Base-by-base conservation (phyloP, 1,284 basidiomycete species). In the Naganishia sp. region DNA sequence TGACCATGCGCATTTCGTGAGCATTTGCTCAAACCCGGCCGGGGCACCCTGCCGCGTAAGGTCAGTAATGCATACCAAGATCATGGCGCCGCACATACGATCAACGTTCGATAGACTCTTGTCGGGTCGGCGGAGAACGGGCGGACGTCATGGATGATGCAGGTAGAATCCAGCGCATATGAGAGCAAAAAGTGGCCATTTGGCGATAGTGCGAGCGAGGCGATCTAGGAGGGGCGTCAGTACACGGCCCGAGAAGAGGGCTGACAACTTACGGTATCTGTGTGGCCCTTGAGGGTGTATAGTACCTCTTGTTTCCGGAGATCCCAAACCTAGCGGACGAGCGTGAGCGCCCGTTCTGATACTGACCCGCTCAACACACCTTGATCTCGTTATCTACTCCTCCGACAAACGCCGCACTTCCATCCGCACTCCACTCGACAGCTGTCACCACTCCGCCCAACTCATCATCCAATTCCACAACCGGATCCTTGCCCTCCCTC, bases 371-470 rank as follows among this genome's bases (percentile, higher is more conserved):
- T n/a, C 23, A 23, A 83, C 88, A 70, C 75, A 93, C 93, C 77
- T 95, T 92, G 70, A 96, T 88, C 77, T 92, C 90, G 72, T 97
- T 97, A 79, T 96, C 94, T 72, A 97, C 79, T 7, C 90, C 92
- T 10, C 88, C 92, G n/a, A 90, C 86, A 72, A 90, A 96, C 65
- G 94, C 83, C 70, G 86, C 89, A 69, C 89, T 84, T 0, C 90
- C 94, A 74, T 96, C 93, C 46, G 86, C 86, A 72, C 90, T 89
- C 92, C 92, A 96, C 74, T 89, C 90, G 0, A 95, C 92, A 0
- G 89, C 84, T n/a, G 93, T 96, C 33, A 92, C 89, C 0, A 94
- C 93, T 74, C 90, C 77, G 68, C 79, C 78, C 48, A 75, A 90
- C 2, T 90, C 90, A 54, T 95, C 76, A 70, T 92, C 87, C 72